Evolutionary conservation across 164 flowering plant species (phyloP).

Genomic region (Pachysandra terminalis): DNA sequence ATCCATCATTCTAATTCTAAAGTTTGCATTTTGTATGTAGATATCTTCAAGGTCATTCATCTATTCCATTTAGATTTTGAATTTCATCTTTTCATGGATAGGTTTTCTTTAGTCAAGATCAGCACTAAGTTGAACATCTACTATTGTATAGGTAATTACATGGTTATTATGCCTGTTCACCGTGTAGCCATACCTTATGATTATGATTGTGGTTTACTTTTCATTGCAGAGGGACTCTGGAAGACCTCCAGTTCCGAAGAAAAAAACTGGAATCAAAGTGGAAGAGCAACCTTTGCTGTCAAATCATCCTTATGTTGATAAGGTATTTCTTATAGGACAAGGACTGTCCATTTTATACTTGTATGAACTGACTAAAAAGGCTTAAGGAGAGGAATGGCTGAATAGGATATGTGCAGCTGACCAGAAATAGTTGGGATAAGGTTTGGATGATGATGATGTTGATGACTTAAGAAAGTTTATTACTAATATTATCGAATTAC

Average conservation of each 20-base stretch:
- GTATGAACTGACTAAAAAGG: too few species aligned
- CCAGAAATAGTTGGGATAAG: too few species aligned
- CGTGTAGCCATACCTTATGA: not conserved
- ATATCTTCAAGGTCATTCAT: not conserved
- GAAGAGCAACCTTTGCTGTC: constrained; percentile 81
- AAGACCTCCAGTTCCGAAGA: constrained; percentile 80
- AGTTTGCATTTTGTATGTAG: not conserved
- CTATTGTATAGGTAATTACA: not conserved
- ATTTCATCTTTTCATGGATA: too few species aligned
- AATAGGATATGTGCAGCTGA: too few species aligned
- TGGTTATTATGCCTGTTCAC: not conserved
- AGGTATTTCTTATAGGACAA: constrained; percentile 38
- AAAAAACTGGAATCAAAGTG: constrained; percentile 60
- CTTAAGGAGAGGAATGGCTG: too few species aligned
- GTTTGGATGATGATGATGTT: not conserved
- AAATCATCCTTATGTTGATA: constrained; percentile 90
- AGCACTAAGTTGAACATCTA: not conserved
- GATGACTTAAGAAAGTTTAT: too few species aligned
- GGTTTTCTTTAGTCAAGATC: not conserved
- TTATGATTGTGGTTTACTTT: constrained; percentile 7
- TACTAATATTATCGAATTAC: not conserved
- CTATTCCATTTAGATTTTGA: not conserved
- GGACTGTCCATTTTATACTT: not conserved
- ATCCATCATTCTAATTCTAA: not conserved
- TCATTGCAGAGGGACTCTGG: constrained; percentile 85